These are phyloP conservation scores for Backusella morwellensis DNA, from an alignment of 192 early-diverging fungal species.

Conservation along the genomic window DNA sequence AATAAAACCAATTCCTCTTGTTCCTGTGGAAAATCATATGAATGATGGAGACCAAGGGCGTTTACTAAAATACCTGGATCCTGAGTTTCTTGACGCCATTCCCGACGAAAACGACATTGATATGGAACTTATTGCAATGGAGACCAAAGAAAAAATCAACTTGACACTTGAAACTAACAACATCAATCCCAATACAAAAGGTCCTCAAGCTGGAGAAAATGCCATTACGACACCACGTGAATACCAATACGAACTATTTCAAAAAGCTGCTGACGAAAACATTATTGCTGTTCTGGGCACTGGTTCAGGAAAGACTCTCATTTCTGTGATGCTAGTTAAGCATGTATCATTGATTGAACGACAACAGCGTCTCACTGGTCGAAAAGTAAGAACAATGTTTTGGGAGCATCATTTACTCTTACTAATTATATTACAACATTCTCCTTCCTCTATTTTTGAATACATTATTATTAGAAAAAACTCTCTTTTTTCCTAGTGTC, in stretches of 20 bases:
- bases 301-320: slow-evolving; percentile 92
- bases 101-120: background rate
- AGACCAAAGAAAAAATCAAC: background rate
- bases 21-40: slow-evolving; percentile 5
- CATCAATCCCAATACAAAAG: background rate
- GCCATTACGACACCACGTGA: slow-evolving; percentile 51
- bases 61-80: background rate
- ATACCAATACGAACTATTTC: slow-evolving; percentile 82
- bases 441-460: background rate
- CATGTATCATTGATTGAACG: slow-evolving; percentile 54
- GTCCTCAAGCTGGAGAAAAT: background rate
- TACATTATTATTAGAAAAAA: slow-evolving; percentile 35
- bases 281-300: slow-evolving; percentile 90
- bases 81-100: background rate
- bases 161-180: background rate
- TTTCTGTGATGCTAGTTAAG: slow-evolving; percentile 83
- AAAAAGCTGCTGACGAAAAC: slow-evolving; percentile 65
- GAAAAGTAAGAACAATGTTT: slow-evolving; percentile 30
- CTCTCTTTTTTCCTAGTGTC: slow-evolving; percentile 78
- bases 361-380: slow-evolving; percentile 22
- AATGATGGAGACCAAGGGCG: slow-evolving; percentile 5
- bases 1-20: background rate
- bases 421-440: background rate
- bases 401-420: background rate
- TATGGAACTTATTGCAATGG: background rate